A percentile compares a stretch with the other conserved stretches of the same genome.
These are phyloP conservation scores for Pyrenophora tritici-repentis DNA, from an alignment of 2,329 filamentous ascomycete species.

Conservation along the genomic window DNA sequence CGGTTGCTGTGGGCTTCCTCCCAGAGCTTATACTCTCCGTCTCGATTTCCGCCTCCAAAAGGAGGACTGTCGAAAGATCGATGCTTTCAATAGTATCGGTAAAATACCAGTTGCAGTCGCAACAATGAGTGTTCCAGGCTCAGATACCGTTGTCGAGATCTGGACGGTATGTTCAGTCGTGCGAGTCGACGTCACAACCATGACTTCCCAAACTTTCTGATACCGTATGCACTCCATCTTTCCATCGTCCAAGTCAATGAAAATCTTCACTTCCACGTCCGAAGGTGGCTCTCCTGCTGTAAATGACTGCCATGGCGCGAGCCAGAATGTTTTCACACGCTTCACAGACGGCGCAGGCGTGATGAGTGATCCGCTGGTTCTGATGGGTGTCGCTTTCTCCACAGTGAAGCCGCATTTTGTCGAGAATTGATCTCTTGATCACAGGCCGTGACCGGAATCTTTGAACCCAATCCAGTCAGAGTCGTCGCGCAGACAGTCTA, in stretches of 20 bases:
- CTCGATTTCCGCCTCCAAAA: constrained; percentile 44
- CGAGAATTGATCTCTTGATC: constrained; percentile 53
- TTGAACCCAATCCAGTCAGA: constrained; percentile 48
- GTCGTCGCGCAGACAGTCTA: constrained; percentile 51
- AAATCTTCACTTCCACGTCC: constrained; percentile 51
- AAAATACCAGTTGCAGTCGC: constrained; percentile 46
- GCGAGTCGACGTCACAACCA: constrained; percentile 45
- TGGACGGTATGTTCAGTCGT: constrained; percentile 46
- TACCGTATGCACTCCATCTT: constrained; percentile 48
- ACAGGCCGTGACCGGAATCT: constrained; percentile 50
- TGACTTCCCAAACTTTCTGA: constrained; percentile 51
- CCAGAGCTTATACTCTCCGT: constrained; percentile 41
- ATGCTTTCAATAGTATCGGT: constrained; percentile 48
- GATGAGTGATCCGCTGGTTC: constrained; percentile 28
- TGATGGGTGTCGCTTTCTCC: constrained; percentile 38
- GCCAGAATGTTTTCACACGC: constrained; percentile 50
- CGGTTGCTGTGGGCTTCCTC: constrained; percentile 19
- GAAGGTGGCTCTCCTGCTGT: constrained; percentile 47
- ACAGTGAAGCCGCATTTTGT: constrained; percentile 51
- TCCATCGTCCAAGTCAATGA: constrained; percentile 43
- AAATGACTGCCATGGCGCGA: constrained; percentile 52
- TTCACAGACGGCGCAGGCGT: constrained; percentile 48
- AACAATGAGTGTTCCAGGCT: constrained; percentile 42
- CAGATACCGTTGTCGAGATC: constrained; percentile 47
- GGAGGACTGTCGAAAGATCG: constrained; percentile 47